Evolutionary conservation across 2,329 filamentous ascomycete genomes (phyloP).

Genomic region (Sclerotiophoma versabilis): DNA sequence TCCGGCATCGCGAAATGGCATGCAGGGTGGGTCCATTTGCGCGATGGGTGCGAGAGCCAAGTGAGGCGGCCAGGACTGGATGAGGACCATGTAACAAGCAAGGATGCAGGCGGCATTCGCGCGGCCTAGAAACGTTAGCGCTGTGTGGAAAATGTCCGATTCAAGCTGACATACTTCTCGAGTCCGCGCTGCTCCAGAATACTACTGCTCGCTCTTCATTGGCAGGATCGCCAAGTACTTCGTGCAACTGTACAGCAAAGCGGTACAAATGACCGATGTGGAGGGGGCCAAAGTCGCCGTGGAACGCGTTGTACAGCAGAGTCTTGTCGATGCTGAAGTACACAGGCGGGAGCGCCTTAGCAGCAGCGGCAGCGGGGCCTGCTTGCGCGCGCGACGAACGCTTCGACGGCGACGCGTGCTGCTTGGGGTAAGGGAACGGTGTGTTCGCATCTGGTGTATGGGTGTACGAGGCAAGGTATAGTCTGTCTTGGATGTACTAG

Average conservation of each 20-base stretch:
- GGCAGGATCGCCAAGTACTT: slow-evolving; percentile 88
- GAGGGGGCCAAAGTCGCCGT: slow-evolving; percentile 96
- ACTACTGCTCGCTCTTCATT: slow-evolving; percentile 91
- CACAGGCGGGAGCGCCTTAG: slow-evolving; percentile 70
- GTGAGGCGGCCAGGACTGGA: slow-evolving; percentile 97
- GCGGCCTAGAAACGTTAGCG: slow-evolving; percentile 65
- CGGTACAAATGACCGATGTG: slow-evolving; percentile 97
- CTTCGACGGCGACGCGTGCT: slow-evolving; percentile 75
- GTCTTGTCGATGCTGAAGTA: slow-evolving; percentile 96
- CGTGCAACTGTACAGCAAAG: slow-evolving; percentile 94
- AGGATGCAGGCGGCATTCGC: slow-evolving; percentile 94
- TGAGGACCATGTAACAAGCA: slow-evolving; percentile 98
- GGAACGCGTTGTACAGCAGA: slow-evolving; percentile 96
- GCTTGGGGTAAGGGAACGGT: slow-evolving; percentile 81
- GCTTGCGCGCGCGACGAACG: slow-evolving; percentile 71
- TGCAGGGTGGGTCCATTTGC: slow-evolving; percentile 94
- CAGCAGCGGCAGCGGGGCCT: slow-evolving; percentile 61
- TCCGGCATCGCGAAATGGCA: slow-evolving; percentile 97
- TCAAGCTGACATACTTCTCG: slow-evolving; percentile 72
- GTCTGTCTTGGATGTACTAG: slow-evolving; percentile 70
- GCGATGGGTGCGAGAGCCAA: slow-evolving; percentile 93
- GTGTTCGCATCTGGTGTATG: slow-evolving; percentile 81
- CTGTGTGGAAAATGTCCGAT: background rate
- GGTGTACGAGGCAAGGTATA: slow-evolving; percentile 93
- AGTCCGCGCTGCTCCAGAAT: slow-evolving; percentile 93